Percentiles rank a stretch among this genome's conserved stretches.
phyloP scores from a whole-genome alignment of 192 early-diverging fungal genomes.

The Chytriomyces sp. region DNA sequence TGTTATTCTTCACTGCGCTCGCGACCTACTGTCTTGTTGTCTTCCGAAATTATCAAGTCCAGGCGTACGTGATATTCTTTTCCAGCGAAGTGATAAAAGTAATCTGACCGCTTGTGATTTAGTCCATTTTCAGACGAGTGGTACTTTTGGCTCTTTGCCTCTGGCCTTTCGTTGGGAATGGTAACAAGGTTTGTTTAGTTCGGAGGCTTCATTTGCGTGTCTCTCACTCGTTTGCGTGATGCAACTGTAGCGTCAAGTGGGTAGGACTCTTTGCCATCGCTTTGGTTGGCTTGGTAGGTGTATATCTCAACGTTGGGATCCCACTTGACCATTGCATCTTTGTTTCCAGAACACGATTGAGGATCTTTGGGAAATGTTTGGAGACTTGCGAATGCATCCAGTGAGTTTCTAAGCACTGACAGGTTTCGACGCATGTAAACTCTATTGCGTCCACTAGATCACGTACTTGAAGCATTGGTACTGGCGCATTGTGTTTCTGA shows the following conservation, averaged over 20 bases:
- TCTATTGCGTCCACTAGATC: constrained; percentile 35
- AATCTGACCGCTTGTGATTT: constrained; percentile 34
- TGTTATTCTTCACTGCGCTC: constrained; percentile 83
- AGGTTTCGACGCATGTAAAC: not conserved
- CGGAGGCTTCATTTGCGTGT: constrained; percentile 8
- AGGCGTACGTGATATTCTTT: constrained; percentile 35
- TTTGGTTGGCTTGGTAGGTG: constrained; percentile 74
- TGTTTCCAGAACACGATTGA: constrained; percentile 75
- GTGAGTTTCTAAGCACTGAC: constrained; percentile 10
- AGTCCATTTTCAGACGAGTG: constrained; percentile 84
- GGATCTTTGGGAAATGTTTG: constrained; percentile 89
- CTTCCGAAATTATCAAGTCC: constrained; percentile 73
- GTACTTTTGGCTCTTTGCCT: constrained; percentile 85
- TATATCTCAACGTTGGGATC: too few relatives aligned
- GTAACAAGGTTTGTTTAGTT: constrained; percentile 62
- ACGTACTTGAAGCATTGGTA: constrained; percentile 81
- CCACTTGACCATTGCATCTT: too few relatives aligned
- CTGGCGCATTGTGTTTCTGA: constrained; percentile 77
- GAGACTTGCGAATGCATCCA: constrained; percentile 61
- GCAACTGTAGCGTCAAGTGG: constrained; percentile 83
- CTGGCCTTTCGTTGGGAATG: constrained; percentile 85
- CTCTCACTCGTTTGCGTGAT: constrained; percentile 12
- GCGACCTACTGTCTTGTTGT: constrained; percentile 68
- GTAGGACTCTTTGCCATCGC: constrained; percentile 92
- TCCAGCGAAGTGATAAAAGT: constrained; percentile 4